Base-by-base conservation (phyloP, 805 yeast genomes). In the Suhomyces prunicola region DNA sequence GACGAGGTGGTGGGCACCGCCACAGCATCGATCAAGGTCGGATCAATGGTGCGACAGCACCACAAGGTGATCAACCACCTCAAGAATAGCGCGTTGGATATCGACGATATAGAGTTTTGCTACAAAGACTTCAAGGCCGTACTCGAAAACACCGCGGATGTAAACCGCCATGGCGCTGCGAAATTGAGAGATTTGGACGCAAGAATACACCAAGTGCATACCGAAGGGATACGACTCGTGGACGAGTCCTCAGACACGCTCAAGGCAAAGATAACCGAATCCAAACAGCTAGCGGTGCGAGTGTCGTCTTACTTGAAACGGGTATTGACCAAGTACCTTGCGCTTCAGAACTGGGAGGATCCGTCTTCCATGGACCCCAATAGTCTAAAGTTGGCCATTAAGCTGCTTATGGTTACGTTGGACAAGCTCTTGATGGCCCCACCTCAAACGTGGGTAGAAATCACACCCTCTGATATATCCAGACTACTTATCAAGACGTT, bases 1-100 rank as follows among this genome's bases (percentile, higher is more conserved):
- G 64, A 62, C 48, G 73, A 69, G 36, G 65, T 64, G 15, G 62
- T 69, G 19, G 64, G 63, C 5, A 59, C 62, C 13, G 69, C 70
- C 13, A 53, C 63, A 10, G 66, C 73, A 2, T 61, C 67, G 2
- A 36, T 5, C 13, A 29, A 36, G 17, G 19, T 41, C 4, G 27
- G 19, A 7, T 10, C 19, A n/a, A 22, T 24, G 40, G 51, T 48
- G 3, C 31, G 27, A 15, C 15, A 33, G 5, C 41, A 48, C 33
- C 23, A 12, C 6, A 36, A 36, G 17, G 23, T 44, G 44, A 39
- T 13, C 12, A 15, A 22, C 5, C 31, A 42, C 10, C 22, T 35
- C 12, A 29, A 39, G 15, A 33, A 22, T n/a, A 23, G 13, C n/a
- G 12, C 19, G 13, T 13, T 23, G 35, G 42, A 42, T 15, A 31